phyloP scores from a whole-genome alignment of 352 stramenopile genomes.

The Phytophthora sansomeana region DNA sequence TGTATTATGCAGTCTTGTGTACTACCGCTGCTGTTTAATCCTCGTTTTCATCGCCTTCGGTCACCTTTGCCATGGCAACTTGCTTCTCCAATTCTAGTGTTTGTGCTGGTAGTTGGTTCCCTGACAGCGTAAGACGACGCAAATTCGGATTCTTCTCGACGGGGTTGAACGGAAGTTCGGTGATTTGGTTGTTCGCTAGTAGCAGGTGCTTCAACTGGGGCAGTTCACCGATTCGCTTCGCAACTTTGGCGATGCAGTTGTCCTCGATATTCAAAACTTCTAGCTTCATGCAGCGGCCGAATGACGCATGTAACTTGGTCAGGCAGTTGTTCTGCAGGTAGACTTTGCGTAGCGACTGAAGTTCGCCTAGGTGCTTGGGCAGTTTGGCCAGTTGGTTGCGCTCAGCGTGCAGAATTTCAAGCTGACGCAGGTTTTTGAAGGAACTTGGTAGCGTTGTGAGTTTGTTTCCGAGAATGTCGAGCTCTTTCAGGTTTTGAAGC shows the following conservation, averaged over 20 bases:
- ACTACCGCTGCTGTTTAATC: constrained; percentile 15
- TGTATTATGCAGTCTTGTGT: constrained; percentile 24
- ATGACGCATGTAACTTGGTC: constrained; percentile 79
- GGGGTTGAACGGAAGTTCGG: constrained; percentile 82
- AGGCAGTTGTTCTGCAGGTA: constrained; percentile 89
- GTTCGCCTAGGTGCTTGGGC: constrained; percentile 76
- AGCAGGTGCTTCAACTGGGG: constrained; percentile 84
- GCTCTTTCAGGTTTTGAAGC: constrained; percentile 77
- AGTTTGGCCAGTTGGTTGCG: constrained; percentile 77
- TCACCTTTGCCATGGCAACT: constrained; percentile 62
- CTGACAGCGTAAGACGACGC: constrained; percentile 80
- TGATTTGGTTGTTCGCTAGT: constrained; percentile 87
- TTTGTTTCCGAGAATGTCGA: constrained; percentile 81
- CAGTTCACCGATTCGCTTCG: constrained; percentile 84
- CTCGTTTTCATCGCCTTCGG: constrained; percentile 59
- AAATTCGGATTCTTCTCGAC: constrained; percentile 73
- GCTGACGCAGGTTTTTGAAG: constrained; percentile 69
- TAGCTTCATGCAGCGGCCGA: constrained; percentile 78
- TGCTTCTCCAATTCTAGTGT: constrained; percentile 72
- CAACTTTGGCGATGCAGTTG: constrained; percentile 84
- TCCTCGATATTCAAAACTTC: constrained; percentile 89
- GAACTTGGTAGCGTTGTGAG: constrained; percentile 69
- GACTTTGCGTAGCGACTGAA: constrained; percentile 75
- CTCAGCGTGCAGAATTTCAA: constrained; percentile 87
- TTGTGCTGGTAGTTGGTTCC: constrained; percentile 70